Percentiles rank a stretch among this genome's conserved stretches.
Evolutionary conservation across 371 early-diverging fungal species (phyloP).

Genomic region (Dentiscutata heterogama): DNA sequence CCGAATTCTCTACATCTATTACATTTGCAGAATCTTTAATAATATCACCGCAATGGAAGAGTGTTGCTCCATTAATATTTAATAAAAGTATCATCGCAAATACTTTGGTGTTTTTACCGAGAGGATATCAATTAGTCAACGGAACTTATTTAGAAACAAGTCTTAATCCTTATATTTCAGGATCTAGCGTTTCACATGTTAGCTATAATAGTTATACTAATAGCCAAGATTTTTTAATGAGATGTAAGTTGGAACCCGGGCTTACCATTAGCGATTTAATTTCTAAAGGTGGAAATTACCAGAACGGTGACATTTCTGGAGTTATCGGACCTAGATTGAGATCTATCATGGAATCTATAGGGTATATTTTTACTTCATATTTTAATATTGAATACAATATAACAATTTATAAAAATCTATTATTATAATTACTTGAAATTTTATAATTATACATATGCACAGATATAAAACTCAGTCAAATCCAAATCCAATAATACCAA

Average conservation of each 20-base stretch:
- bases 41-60: background rate
- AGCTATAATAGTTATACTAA: constrained; percentile 52
- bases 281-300: constrained; percentile 22
- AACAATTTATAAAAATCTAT: no score
- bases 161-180: constrained; percentile 53
- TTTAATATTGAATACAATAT: no score
- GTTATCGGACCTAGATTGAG: constrained; percentile 59
- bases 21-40: background rate
- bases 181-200: constrained; percentile 65
- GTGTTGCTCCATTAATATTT: background rate
- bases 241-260: constrained; percentile 52
- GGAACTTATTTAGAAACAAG: constrained; percentile 50
- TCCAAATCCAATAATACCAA: no score
- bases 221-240: constrained; percentile 66
- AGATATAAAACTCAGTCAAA: no score
- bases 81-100: background rate
- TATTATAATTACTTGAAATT: no score
- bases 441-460: no score
- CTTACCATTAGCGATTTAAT: constrained; percentile 46
- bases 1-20: background rate
- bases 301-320: constrained; percentile 30
- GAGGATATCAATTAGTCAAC: background rate
- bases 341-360: constrained; percentile 53
- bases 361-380: constrained; percentile 48
- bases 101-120: background rate